Conservation (phyloP, 1,284 basidiomycete species). For the Malassezia equina region DNA sequence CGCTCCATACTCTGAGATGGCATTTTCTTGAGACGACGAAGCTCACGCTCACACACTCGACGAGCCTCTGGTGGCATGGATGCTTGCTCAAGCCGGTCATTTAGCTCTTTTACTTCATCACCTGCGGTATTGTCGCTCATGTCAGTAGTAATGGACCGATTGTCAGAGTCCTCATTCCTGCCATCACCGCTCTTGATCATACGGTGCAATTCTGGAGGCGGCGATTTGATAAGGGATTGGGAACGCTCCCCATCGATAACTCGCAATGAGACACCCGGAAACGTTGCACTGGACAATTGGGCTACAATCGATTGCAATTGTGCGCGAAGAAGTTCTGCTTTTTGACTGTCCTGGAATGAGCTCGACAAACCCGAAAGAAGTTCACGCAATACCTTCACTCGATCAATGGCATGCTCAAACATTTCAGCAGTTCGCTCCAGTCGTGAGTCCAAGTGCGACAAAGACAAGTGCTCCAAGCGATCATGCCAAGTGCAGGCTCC, state of each 20-base stretch:
- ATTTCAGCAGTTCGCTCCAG: conserved; percentile 28
- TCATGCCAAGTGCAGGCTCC: conserved; percentile 44
- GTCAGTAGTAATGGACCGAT: neutral
- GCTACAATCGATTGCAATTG: conserved; percentile 39
- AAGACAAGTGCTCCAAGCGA: conserved; percentile 34
- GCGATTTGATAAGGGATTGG: neutral
- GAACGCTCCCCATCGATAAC: conserved; percentile 20
- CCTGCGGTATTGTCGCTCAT: conserved; percentile 30
- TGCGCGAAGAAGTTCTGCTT: conserved; percentile 33
- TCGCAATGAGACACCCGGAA: conserved; percentile 34
- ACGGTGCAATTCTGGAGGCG: conserved; percentile 11
- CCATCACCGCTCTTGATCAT: conserved; percentile 15
- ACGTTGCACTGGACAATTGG: conserved; percentile 38
- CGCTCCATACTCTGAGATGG: conserved; percentile 45
- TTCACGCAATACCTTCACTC: conserved; percentile 37
- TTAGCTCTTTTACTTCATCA: conserved; percentile 39
- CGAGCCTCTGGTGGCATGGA: conserved; percentile 38
- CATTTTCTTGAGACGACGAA: conserved; percentile 42
- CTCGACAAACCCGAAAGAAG: conserved; percentile 32
- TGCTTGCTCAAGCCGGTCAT: conserved; percentile 31
- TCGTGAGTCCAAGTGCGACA: conserved; percentile 34
- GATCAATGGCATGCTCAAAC: conserved; percentile 30
- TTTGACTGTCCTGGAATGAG: conserved; percentile 33
- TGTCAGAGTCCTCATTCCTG: neutral
- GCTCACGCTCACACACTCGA: conserved; percentile 43